A percentile compares a stretch with the other conserved stretches of the same genome.
These are phyloP conservation scores for Isoetes taiwanensis DNA, from an alignment of 75 land plant species.

Conservation along the genomic window DNA sequence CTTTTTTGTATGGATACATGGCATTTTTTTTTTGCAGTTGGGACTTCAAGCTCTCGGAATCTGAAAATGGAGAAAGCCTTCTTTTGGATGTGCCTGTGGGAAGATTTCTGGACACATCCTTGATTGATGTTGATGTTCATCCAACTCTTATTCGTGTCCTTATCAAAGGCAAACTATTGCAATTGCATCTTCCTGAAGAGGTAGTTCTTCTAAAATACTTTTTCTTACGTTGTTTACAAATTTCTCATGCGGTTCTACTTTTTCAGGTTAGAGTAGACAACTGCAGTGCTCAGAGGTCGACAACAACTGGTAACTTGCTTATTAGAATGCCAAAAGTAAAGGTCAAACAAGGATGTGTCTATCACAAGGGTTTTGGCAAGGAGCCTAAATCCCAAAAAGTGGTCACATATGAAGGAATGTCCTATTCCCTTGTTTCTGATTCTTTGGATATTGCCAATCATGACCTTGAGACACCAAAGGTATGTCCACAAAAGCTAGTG, in stretches of 20 bases:
- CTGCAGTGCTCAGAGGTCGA: conserved; percentile 23
- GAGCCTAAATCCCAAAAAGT: too few relatives aligned
- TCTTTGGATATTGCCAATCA: too few relatives aligned
- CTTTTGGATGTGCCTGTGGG: conserved; percentile 21
- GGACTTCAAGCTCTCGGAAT: conserved; percentile 20
- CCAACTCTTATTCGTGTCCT: conserved; percentile 18
- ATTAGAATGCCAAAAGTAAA: conserved; percentile 21
- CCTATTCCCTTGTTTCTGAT: too few relatives aligned
- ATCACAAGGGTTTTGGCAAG: too few relatives aligned
- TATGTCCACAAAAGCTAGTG: too few relatives aligned
- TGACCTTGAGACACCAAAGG: too few relatives aligned
- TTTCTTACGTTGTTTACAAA: not conserved
- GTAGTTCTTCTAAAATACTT: conserved; percentile 3
- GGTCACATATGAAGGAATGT: too few relatives aligned
- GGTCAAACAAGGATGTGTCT: too few relatives aligned
- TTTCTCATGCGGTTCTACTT: too few relatives aligned
- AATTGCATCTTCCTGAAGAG: conserved; percentile 22
- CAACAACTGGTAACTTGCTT: conserved; percentile 26
- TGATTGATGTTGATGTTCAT: conserved; percentile 28
- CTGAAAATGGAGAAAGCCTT: conserved; percentile 16
- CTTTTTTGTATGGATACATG: too few relatives aligned
- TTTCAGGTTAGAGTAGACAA: conserved; percentile 22
- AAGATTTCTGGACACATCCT: conserved; percentile 27
- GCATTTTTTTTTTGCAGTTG: too few relatives aligned
- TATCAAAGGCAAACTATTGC: conserved; percentile 28